These are phyloP conservation scores for Sporormia fimetaria DNA, from an alignment of 495 filamentous ascomycete species.

Conservation along the genomic window DNA sequence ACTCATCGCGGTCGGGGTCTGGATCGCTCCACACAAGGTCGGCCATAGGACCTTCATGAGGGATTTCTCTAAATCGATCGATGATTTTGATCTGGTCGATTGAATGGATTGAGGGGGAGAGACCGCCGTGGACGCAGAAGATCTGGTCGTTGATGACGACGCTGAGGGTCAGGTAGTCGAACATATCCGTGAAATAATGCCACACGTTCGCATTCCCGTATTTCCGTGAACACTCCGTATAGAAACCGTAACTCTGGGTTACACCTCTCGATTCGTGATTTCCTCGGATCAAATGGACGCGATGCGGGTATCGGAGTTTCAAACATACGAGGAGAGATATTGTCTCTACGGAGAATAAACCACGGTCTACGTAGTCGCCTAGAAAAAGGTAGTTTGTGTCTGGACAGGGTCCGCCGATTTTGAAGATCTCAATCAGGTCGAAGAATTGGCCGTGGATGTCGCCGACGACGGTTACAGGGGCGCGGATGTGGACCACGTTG, in stretches of 20 bases:
- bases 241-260: conserved; percentile 97
- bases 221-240: conserved; percentile 94
- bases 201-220: conserved; percentile 97
- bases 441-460: conserved; percentile 99
- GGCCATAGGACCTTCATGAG: conserved; percentile 98
- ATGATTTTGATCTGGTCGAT: conserved; percentile 99
- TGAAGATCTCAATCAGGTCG: conserved; percentile 97
- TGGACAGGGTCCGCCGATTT: conserved; percentile 90
- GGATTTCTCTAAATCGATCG: conserved; percentile 94
- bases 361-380: conserved; percentile 97
- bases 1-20: conserved; percentile 90
- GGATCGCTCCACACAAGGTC: conserved; percentile 97
- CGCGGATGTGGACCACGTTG: conserved; percentile 95
- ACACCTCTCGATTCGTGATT: conserved; percentile 97
- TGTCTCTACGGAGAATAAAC: conserved; percentile 92
- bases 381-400: conserved; percentile 98
- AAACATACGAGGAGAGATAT: conserved; percentile 92
- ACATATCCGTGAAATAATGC: conserved; percentile 99
- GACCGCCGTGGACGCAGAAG: conserved; percentile 93
- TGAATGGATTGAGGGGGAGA: conserved; percentile 91
- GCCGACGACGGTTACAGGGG: conserved; percentile 95
- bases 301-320: conserved; percentile 83
- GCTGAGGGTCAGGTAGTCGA: conserved; percentile 90
- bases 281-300: conserved; percentile 86
- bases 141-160: conserved; percentile 98